Base-by-base conservation (phyloP, 2,329 filamentous ascomycete species). In the Helotiales sp. region DNA sequence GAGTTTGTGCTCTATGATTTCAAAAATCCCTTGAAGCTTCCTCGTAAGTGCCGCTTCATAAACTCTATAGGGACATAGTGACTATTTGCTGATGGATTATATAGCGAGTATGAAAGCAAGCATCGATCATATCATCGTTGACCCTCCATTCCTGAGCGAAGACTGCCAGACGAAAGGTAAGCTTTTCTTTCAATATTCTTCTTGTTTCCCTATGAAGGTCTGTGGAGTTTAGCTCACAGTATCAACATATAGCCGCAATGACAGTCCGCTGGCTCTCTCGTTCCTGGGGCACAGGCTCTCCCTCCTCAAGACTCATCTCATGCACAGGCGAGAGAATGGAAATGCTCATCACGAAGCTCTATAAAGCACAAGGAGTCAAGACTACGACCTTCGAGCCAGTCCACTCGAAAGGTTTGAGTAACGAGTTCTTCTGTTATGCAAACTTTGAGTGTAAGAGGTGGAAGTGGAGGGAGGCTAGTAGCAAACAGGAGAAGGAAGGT, bases 311-410 rank as follows among this genome's bases (percentile, higher is more conserved):
- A 51, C 66, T 92, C 52, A 82, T 93, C 52, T 77, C 89, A 27
- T 90, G 87, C 72, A 95, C 90, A 0, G 90, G 90, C 56, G 90
- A 93, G 74, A 80, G 89, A 47, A 90, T 93, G 88, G 80, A 84
- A 58, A 62, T 69, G 1, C 75, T 91, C 13, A 79, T 92, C 15
- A 73, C 72, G 54, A 88, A 83, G 70, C 75, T 93, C n/a, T 93
- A 93, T 71, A 76, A 77, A 47, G 79, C 83, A 44, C 76, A 85
- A 31, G 86, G 86, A 1, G 73, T 88, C 27, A 75, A 72, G 54
- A 86, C 85, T 4, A 93, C 89, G 0, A 83, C 81, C 0, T 92
- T 86, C 69, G 82, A 87, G 66, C 85, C 87, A 3, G 76, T 79
- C 62, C 90, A 93, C 68, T 79, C 82, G n/a, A 83, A 84, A 61